Evolutionary conservation across 2,329 filamentous ascomycete species (phyloP), one percentile per base, ranked within the genome.

Genomic region (Pseudogymnoascus sp.): DNA sequence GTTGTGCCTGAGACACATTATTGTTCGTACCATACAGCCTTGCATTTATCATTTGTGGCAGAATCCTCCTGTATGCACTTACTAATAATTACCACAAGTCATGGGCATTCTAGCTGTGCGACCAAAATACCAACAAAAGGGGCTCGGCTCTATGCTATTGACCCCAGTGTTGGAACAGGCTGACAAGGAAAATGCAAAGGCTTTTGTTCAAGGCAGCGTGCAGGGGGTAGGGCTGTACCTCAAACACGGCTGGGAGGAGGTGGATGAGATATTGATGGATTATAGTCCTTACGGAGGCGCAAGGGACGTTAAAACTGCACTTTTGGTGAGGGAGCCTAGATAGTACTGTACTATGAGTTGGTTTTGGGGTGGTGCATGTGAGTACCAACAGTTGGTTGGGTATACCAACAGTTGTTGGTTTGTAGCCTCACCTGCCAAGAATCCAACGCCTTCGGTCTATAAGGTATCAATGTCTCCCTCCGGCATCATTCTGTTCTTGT

Each of bases 261-360:
- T 63, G 5, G 62, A 63, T 16, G 62, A 61, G 18, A 63, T 63
- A 12, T n/a, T 31, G 12, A 38, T 63, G 18, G 62, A 63, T 63
- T 31, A 25, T 11, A 60, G 38, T 18, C 62, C 50, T 18, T 63
- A 61, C 35, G 62, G 62, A 11, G 62, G 62, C 7, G 10, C 35
- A 14, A 16, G 8, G 12, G 8, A 44, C 5, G 62, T 44, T 12
- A 44, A 25, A 14, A 53, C 50, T 23, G 18, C 40, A n/a, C 37
- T 63, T 23, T 37, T 63, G 38, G 31, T 63, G 5, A 61, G 62
- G 47, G 33, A 59, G 40, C 61, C 61, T 21, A 16, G 33, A 37
- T 28, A 61, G 5, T 40, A 21, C 14, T 37, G 25, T 6, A 44
- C 25, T 4, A 2, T 16, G 37, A 25, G 16, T 42, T 42, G 38